Base-by-base conservation (phyloP, 306 rosid genomes). In the Styphnolobium japonicum region DNA sequence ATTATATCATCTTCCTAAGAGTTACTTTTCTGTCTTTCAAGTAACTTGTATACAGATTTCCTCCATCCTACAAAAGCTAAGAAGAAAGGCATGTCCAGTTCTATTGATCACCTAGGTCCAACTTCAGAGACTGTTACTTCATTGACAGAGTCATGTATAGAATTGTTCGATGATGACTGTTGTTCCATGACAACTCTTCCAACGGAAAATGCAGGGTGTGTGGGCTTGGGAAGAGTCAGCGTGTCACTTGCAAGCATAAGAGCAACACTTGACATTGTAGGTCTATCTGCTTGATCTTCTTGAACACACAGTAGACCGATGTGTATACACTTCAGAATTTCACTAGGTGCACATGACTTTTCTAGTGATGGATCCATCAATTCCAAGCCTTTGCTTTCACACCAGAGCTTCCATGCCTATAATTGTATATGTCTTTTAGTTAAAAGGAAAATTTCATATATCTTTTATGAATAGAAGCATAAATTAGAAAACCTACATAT, bases 401-500 rank as follows among this genome's bases (percentile, higher is more conserved):
- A 78, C 94, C 94, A 90, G 2, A 80, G 65, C 43, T 51, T 78
- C 94, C 89, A 87, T 72, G 86, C 90, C 94, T 86, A 65, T 62
- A 21, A 56, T 16, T 9, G 37, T 51, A 49, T n/a, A 53, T 10
- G 43, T 12, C 15, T 45, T 53, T 70, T 16, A 63, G 63, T 14
- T 69, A 18, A 63, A 48, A 45, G 22, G 1, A 37, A 15, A 4
- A 37, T 18, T 37, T 65, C 27, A 16, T 16, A 4, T 18, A 18
- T 5, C 4, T 33, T 52, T 21, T 15, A 22, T 23, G 23, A 63
- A 43, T 22, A 19, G 1, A 29, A 16, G 42, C 1, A 29, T 60
- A 5, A 12, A 4, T 12, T n/a, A 37, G 23, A 45, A 60, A 83
- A 60, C 87, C 0, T 81, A 83, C 86, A 83, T 81, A 86, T 40